phyloP scores from a whole-genome alignment of 1,139 yeast genomes.

The Insectozyma bohioensis region DNA sequence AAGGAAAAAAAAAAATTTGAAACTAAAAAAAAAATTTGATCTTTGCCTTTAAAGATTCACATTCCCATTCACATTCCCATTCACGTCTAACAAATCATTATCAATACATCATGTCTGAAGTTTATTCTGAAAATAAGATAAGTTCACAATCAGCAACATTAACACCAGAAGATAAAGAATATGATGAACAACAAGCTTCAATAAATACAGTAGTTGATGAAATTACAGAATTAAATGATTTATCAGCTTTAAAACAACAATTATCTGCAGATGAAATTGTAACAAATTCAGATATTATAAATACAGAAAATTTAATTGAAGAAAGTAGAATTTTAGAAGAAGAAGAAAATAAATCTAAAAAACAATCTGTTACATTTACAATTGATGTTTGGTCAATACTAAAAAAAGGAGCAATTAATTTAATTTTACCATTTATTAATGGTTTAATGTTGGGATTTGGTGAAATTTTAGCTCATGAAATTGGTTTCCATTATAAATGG shows the following conservation, averaged over 20 bases:
- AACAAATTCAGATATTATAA: slow-evolving; percentile 20
- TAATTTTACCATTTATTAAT: slow-evolving; percentile 83
- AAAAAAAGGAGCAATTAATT: slow-evolving; percentile 63
- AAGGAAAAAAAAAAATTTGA: no score
- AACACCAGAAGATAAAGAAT: slow-evolving; percentile 1
- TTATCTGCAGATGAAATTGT: slow-evolving; percentile 67
- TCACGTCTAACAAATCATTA: no score
- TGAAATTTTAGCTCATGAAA: slow-evolving; percentile 90
- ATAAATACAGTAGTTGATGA: slow-evolving; percentile 10
- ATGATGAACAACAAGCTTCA: slow-evolving; percentile 1
- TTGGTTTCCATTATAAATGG: slow-evolving; percentile 82
- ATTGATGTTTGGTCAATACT: slow-evolving; percentile 36
- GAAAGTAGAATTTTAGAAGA: slow-evolving; percentile 19
- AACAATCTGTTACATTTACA: slow-evolving; percentile 6
- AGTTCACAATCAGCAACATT: no score
- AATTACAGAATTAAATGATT: slow-evolving; percentile 17
- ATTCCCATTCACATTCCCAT: no score
- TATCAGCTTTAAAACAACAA: slow-evolving; percentile 65
- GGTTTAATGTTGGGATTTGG: slow-evolving; percentile 98
- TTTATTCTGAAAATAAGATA: no score
- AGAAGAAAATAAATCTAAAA: slow-evolving; percentile 5
- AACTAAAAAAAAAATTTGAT: no score
- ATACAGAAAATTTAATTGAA: slow-evolving; percentile 23
- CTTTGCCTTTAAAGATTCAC: no score
- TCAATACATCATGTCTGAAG: no score